phyloP scores from a whole-genome alignment of 2,329 filamentous ascomycete species.

The Myriangium duriaei region DNA sequence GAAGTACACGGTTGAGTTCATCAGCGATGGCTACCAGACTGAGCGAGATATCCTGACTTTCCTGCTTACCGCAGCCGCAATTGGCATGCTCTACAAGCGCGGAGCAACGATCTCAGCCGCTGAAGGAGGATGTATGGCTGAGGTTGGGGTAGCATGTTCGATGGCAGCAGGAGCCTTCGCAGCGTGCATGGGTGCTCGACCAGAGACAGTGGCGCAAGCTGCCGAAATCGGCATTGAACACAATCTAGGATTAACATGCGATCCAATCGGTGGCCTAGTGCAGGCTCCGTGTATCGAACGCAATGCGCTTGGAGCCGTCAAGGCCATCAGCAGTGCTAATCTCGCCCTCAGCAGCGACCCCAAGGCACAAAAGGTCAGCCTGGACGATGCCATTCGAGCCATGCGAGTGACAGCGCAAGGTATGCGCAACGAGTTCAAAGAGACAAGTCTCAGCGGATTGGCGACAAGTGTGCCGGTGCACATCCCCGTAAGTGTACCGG shows the following conservation, averaged over 20 bases:
- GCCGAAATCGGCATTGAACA: conserved; percentile 43
- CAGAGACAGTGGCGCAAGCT: conserved; percentile 39
- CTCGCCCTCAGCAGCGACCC: conserved; percentile 34
- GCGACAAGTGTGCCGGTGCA: conserved; percentile 40
- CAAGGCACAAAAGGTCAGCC: conserved; percentile 36
- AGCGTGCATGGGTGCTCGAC: conserved; percentile 40
- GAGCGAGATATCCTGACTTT: conserved; percentile 40
- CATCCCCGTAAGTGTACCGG: conserved; percentile 41
- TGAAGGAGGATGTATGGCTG: conserved; percentile 43
- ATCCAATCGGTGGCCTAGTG: conserved; percentile 39
- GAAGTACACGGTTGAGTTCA: conserved; percentile 39
- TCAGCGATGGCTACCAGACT: conserved; percentile 33
- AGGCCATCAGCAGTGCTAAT: conserved; percentile 40
- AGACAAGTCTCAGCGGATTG: conserved; percentile 39
- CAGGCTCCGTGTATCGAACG: conserved; percentile 42
- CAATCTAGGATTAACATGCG: conserved; percentile 39
- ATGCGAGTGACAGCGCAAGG: conserved; percentile 40
- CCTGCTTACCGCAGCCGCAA: conserved; percentile 37
- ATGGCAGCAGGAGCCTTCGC: conserved; percentile 42
- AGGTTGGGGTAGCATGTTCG: conserved; percentile 40
- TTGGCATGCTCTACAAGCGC: conserved; percentile 43
- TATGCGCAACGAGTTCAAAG: conserved; percentile 43
- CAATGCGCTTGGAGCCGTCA: conserved; percentile 39
- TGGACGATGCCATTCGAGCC: conserved; percentile 40
- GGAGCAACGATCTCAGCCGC: conserved; percentile 41